Conservation (phyloP, 129 eudicot genomes). For the Helichrysum umbraculigerum region DNA sequence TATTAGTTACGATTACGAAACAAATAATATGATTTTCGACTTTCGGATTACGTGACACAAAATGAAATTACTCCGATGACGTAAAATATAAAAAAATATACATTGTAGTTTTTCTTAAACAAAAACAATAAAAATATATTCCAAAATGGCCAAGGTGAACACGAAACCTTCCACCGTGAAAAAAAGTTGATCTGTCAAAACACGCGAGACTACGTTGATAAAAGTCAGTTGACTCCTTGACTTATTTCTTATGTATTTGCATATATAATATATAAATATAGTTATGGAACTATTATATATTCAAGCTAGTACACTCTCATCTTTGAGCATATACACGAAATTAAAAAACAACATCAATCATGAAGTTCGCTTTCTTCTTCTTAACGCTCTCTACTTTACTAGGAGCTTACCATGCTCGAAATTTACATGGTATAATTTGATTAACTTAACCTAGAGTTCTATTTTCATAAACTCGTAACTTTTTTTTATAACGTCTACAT, state of each 20-base stretch:
- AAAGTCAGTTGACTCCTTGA: not conserved
- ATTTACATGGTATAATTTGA: not conserved
- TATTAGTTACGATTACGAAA: too few relatives aligned
- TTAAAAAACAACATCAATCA: not conserved
- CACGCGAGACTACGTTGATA: too few relatives aligned
- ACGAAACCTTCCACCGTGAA: too few relatives aligned
- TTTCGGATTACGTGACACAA: too few relatives aligned
- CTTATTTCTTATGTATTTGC: not conserved
- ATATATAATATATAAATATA: not conserved
- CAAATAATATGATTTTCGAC: too few relatives aligned
- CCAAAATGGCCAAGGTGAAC: too few relatives aligned
- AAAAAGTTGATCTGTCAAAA: too few relatives aligned
- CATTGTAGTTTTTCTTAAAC: too few relatives aligned
- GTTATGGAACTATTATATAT: not conserved
- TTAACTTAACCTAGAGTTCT: not conserved
- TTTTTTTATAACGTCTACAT: not conserved
- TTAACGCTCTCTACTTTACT: not conserved
- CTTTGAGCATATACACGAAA: not conserved
- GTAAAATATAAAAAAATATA: too few relatives aligned
- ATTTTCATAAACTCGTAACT: not conserved
- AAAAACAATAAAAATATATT: too few relatives aligned
- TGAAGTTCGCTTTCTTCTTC: conserved; percentile 10
- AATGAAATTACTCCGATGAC: too few relatives aligned
- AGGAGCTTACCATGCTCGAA: not conserved
- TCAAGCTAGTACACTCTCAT: not conserved